Evolutionary conservation across 1,139 yeast species (phyloP).

Genomic region (Kodamaea arcana): DNA sequence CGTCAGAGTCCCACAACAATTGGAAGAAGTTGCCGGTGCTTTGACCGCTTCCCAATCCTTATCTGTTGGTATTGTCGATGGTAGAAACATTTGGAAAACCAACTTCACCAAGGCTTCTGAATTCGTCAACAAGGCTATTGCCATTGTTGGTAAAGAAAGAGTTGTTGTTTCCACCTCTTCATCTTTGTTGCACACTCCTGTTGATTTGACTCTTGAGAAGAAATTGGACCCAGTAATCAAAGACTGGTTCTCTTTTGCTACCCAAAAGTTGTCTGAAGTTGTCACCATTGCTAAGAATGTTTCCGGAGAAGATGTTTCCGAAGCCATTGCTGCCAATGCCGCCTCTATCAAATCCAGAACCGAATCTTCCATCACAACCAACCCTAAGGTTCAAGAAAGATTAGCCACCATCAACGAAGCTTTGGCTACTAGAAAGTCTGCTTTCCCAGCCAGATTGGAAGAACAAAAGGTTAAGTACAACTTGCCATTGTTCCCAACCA

Average conservation of each 20-base stretch:
- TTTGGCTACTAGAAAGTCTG: conserved; percentile 77
- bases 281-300: conserved; percentile 86
- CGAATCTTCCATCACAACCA: conserved; percentile 84
- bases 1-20: conserved; percentile 94
- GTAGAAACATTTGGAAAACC: conserved; percentile 99
- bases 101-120: conserved; percentile 83
- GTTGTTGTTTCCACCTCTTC: conserved; percentile 93
- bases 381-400: conserved; percentile 86
- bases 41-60: conserved; percentile 66
- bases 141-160: conserved; percentile 82
- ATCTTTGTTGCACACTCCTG: conserved; percentile 97
- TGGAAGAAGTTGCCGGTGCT: conserved; percentile 72
- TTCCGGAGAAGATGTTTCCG: conserved; percentile 68
- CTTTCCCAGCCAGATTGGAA: conserved; percentile 82
- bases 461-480: conserved; percentile 85
- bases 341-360: conserved; percentile 82
- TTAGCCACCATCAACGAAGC: conserved; percentile 76
- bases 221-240: conserved; percentile 86
- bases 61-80: conserved; percentile 96
- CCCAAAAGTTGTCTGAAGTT: conserved; percentile 91
- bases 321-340: conserved; percentile 78
- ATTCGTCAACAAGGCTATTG: conserved; percentile 76
- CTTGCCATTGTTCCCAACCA: conserved; percentile 98
- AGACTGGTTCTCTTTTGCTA: conserved; percentile 98
- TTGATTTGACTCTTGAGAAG: conserved; percentile 86